Conservation (phyloP, 257 asterid genomes). For the Primulina eburnea region DNA sequence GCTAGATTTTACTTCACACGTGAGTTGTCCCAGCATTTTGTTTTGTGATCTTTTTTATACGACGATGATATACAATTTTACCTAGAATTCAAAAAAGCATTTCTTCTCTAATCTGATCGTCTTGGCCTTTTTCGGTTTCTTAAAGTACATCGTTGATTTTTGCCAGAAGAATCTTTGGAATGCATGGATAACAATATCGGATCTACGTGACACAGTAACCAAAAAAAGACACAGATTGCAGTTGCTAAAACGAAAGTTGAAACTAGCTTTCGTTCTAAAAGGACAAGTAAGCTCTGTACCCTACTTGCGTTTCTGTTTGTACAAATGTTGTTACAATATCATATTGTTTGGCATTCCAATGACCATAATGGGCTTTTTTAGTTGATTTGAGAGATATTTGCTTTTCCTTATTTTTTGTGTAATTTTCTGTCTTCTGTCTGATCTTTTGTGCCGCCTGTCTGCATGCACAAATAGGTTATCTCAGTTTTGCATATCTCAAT, state of each 20-base stretch:
- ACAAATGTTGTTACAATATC: background rate
- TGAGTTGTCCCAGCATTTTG: background rate
- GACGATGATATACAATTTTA: background rate
- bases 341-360: too few species aligned
- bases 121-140: background rate
- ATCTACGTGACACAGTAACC: constrained; percentile 61
- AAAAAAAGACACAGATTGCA: constrained; percentile 66
- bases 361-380: background rate
- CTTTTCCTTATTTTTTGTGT: too few species aligned
- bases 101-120: too few species aligned
- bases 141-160: constrained; percentile 12
- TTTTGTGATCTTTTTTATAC: background rate
- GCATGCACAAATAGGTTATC: constrained; percentile 3
- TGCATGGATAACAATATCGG: constrained; percentile 70
- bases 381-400: too few species aligned
- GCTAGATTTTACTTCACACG: background rate
- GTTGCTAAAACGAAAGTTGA: constrained; percentile 60
- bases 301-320: background rate
- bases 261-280: constrained; percentile 57
- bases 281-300: constrained; percentile 48
- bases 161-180: constrained; percentile 61
- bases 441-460: background rate
- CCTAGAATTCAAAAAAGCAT: background rate
- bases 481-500: constrained; percentile 21
- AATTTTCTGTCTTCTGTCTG: background rate